Conservation (phyloP, 2,329 filamentous ascomycete genomes). For the Metarhizium guizhouense region DNA sequence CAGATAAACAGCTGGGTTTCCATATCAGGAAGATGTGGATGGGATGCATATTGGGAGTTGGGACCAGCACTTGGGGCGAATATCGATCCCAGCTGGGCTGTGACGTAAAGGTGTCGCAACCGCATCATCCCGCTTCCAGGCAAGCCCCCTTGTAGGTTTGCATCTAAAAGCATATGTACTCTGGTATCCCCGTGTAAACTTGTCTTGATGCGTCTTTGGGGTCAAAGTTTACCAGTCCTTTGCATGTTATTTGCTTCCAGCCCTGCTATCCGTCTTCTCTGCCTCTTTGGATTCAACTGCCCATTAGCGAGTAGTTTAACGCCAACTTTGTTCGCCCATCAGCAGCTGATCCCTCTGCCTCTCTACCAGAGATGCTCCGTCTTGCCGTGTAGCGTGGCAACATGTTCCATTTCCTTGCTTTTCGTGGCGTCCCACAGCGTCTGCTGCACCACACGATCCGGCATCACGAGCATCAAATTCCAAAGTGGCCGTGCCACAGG, state of each 20-base stretch:
- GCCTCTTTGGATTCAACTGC: slow-evolving; percentile 40
- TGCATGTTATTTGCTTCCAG: slow-evolving; percentile 33
- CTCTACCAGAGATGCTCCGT: slow-evolving; percentile 82
- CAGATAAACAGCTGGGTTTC: too few species aligned
- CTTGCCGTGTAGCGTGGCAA: slow-evolving; percentile 71
- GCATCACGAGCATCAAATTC: slow-evolving; percentile 77
- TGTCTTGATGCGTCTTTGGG: slow-evolving; percentile 33
- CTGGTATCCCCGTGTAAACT: slow-evolving; percentile 4
- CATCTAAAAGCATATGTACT: too few species aligned
- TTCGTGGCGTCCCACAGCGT: slow-evolving; percentile 67
- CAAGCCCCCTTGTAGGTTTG: too few species aligned
- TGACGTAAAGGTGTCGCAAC: too few species aligned
- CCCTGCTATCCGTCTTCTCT: slow-evolving; percentile 34
- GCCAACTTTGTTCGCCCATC: slow-evolving; percentile 44
- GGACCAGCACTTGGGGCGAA: too few species aligned
- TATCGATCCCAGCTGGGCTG: too few species aligned
- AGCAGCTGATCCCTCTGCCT: slow-evolving; percentile 55
- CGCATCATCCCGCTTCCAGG: too few species aligned
- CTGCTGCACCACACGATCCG: slow-evolving; percentile 48
- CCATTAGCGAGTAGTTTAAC: slow-evolving; percentile 43
- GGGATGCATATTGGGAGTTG: too few species aligned
- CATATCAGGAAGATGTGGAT: too few species aligned
- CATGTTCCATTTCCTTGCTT: slow-evolving; percentile 71
- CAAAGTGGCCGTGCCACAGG: slow-evolving; percentile 71
- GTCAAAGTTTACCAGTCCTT: slow-evolving; percentile 35